Conservation (phyloP, 2,329 filamentous ascomycete genomes). For the Exophiala xenobiotica region DNA sequence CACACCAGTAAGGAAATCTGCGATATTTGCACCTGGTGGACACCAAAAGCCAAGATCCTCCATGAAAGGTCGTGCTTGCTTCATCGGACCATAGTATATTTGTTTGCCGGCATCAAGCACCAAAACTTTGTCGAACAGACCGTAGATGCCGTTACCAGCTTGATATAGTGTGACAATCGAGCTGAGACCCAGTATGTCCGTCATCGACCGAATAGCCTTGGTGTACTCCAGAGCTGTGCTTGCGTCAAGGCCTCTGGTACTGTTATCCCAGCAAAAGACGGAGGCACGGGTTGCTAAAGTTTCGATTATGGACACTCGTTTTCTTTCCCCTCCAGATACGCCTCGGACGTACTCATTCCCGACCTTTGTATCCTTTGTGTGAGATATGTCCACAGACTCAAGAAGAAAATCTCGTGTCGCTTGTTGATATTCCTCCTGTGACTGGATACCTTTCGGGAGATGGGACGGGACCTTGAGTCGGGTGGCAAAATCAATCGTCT, state of each 20-base stretch:
- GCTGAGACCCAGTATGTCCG: conserved; percentile 59
- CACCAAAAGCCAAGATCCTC: conserved; percentile 64
- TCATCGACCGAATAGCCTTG: conserved; percentile 63
- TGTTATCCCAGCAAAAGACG: conserved; percentile 68
- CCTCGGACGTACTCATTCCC: conserved; percentile 66
- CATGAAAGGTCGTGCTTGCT: conserved; percentile 63
- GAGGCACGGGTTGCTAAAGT: conserved; percentile 58
- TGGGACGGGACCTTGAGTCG: conserved; percentile 56
- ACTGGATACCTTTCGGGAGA: conserved; percentile 38
- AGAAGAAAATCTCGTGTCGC: conserved; percentile 57
- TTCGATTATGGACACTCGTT: conserved; percentile 68
- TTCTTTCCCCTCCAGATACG: conserved; percentile 67
- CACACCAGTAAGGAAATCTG: conserved; percentile 65
- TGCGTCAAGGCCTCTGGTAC: conserved; percentile 64
- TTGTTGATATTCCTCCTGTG: conserved; percentile 47
- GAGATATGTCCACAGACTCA: conserved; percentile 56
- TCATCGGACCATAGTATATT: conserved; percentile 62
- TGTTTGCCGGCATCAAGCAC: conserved; percentile 66
- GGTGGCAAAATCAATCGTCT: conserved; percentile 57
- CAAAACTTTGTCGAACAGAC: conserved; percentile 69
- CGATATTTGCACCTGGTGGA: conserved; percentile 61
- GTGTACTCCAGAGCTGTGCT: conserved; percentile 63
- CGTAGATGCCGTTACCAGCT: conserved; percentile 67
- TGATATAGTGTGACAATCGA: conserved; percentile 68
- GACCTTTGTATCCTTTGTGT: conserved; percentile 65